Base-by-base conservation (phyloP, 495 filamentous ascomycete species). In the Penicillium cosmopolitanum region DNA sequence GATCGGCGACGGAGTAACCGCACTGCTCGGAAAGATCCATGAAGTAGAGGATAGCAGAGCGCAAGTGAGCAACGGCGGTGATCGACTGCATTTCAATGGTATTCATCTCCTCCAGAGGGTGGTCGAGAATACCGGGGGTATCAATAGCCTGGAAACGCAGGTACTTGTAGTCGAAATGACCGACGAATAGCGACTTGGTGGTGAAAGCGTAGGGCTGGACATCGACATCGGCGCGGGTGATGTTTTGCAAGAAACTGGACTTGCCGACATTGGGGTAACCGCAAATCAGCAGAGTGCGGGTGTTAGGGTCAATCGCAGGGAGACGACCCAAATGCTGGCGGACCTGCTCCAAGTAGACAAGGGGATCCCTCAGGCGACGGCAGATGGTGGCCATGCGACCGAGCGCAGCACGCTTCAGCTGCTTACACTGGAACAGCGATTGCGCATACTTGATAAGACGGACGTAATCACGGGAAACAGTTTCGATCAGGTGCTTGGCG, bases 41-140 rank as follows among this genome's bases (percentile, higher is more conserved):
- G 76, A 98, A 98, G 76, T 97, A 98, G 55, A 97, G 80, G 57
- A 98, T 93, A 23, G 93, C 93, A 31, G 91, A 93, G 51, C 95
- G 87, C 57, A 98, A 79, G 82, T 98, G 95, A 44, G 95, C 95
- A 76, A 98, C 96, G 10, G 95, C 95, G 12, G 94, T 97, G 61
- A 98, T 97, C 15, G 89, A 93, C 73, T 92, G 95, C 93, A 98
- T 97, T 75, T 98, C 96, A 72, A 98, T 98, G 10, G 95, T 97
- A 78, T 98, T 98, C 95, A 98, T 98, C 78, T 98, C 95, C 76
- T 98, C 96, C 10, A 98, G 83, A 13, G 95, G 96, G 72, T 98
- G 96, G 69, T 98, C 95, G 56, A 98, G 81, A 71, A 98, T 96
- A 75, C 95, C 95, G 12, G 94, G 94, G 63, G 84, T 96, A 84